phyloP scores from a whole-genome alignment of 2,329 filamentous ascomycete genomes.

The Ophiostoma piceae region DNA sequence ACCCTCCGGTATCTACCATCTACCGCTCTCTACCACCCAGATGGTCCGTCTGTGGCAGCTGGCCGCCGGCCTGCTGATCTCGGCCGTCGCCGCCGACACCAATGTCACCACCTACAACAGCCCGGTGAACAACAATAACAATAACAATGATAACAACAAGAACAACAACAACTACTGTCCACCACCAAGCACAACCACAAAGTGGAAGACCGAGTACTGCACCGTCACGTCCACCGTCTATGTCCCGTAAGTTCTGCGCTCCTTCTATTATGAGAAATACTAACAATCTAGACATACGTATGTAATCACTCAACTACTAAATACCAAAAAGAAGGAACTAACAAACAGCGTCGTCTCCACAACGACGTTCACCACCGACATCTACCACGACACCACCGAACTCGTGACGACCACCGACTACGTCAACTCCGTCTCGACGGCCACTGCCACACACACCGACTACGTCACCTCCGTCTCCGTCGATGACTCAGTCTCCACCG shows the following conservation, averaged over 20 bases:
- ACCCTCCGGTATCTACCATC: no score
- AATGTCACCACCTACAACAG: slow-evolving; percentile 17
- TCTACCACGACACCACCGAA: not conserved
- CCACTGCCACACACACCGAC: not conserved
- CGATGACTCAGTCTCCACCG: slow-evolving; percentile 14
- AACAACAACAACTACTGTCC: not conserved
- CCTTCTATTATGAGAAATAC: not conserved
- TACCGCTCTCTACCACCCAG: not conserved
- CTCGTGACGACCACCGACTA: slow-evolving; percentile 5
- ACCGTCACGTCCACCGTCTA: slow-evolving; percentile 4
- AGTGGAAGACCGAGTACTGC: slow-evolving; percentile 14
- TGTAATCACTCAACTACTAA: not conserved
- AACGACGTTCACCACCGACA: not conserved
- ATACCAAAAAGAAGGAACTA: not conserved
- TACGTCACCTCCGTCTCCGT: slow-evolving; percentile 20
- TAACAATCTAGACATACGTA: slow-evolving; percentile 10
- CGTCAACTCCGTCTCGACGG: slow-evolving; percentile 17
- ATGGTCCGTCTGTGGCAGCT: slow-evolving; percentile 20
- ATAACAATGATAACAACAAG: not conserved
- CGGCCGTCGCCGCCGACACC: not conserved
- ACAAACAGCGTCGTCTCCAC: not conserved
- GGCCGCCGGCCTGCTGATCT: slow-evolving; percentile 6
- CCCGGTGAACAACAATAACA: slow-evolving; percentile 6
- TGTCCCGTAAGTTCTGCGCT: not conserved
- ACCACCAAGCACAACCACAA: slow-evolving; percentile 17